Evolutionary conservation across 306 rosid species (phyloP).

Genomic region (Senna siamea): DNA sequence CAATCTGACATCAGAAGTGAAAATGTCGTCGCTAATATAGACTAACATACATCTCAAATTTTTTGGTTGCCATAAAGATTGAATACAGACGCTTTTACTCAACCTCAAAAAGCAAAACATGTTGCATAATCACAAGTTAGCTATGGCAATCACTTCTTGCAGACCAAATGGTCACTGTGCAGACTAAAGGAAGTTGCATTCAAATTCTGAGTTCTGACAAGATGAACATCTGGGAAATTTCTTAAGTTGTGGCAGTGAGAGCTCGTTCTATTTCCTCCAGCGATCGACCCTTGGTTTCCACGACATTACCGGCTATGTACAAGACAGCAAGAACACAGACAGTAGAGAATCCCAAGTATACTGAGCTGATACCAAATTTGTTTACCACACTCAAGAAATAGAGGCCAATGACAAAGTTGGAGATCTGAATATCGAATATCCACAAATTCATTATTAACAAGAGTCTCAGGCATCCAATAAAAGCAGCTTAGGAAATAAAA

Average conservation of each 20-base stretch:
- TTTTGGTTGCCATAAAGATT: constrained; percentile 13
- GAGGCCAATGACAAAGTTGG: constrained; percentile 90
- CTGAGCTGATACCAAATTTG: constrained; percentile 87
- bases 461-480: background rate
- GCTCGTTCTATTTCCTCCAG: constrained; percentile 93
- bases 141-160: background rate
- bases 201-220: constrained; percentile 12
- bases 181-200: constrained; percentile 5
- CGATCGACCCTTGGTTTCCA: constrained; percentile 95
- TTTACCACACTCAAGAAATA: constrained; percentile 92
- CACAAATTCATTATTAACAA: constrained; percentile 17
- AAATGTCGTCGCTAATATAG: constrained; percentile 7
- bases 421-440: constrained; percentile 59
- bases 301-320: constrained; percentile 82
- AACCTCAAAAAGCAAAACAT: constrained; percentile 31
- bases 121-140: constrained; percentile 31
- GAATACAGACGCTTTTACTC: constrained; percentile 29
- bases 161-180: constrained; percentile 3
- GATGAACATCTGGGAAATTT: constrained; percentile 24
- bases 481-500: background rate
- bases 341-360: constrained; percentile 78
- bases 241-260: constrained; percentile 63
- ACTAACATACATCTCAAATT: constrained; percentile 25
- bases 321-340: constrained; percentile 86
- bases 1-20: constrained; percentile 24